Evolutionary conservation across 441 rosid genomes (phyloP).

Genomic region (Viola pubescens): DNA sequence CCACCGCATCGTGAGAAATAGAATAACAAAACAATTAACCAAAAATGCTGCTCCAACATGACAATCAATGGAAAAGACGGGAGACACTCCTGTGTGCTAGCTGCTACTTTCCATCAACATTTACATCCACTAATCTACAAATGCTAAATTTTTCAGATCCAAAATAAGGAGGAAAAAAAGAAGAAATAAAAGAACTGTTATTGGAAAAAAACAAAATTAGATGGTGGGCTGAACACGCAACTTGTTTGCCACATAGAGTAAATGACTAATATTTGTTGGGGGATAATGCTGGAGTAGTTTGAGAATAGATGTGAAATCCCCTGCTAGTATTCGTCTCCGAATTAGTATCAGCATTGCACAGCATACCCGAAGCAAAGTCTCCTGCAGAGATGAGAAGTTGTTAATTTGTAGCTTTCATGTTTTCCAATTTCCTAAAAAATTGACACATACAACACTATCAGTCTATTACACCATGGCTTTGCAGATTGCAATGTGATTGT

Average conservation of each 20-base stretch:
- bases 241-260: conserved; percentile 87
- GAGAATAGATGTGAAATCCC: conserved; percentile 94
- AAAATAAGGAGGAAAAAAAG: conserved; percentile 5
- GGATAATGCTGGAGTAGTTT: conserved; percentile 90
- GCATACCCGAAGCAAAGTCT: conserved; percentile 77
- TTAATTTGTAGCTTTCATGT: neutral
- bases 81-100: conserved; percentile 13
- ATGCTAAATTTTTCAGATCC: conserved; percentile 6
- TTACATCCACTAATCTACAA: conserved; percentile 32
- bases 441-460: neutral
- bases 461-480: neutral
- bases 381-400: conserved; percentile 38
- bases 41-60: conserved; percentile 5
- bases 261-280: conserved; percentile 79
- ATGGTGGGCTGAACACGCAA: conserved; percentile 46
- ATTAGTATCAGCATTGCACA: conserved; percentile 90
- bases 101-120: conserved; percentile 24
- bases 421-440: neutral
- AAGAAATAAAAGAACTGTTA: neutral
- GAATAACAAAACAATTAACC: conserved; percentile 1
- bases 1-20: neutral
- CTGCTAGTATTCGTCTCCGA: conserved; percentile 81
- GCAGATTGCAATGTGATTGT: too few relatives aligned
- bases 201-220: conserved; percentile 15
- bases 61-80: conserved; percentile 2